Percentiles rank a stretch among this genome's conserved stretches.
phyloP scores from a whole-genome alignment of 176 grass and related monocot genomes.

The Hordeum vulgare region MorexV3_pseudomolecules_assembly NC_058520.1:549378930-549379429 shows the following conservation, averaged over 20 bases:
- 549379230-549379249: background rate
- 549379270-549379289: background rate
- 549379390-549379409: too few relatives aligned
- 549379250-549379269: background rate
- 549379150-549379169: background rate
- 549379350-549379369: too few relatives aligned
- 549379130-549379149: too few relatives aligned
- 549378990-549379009: slow-evolving; percentile 9
- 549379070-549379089: background rate
- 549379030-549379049: background rate
- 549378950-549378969: slow-evolving; percentile 33
- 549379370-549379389: too few relatives aligned
- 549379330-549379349: too few relatives aligned
- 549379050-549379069: background rate
- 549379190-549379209: background rate
- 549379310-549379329: background rate
- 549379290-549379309: background rate
- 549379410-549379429: too few relatives aligned
- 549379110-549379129: too few relatives aligned
- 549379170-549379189: background rate
- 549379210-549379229: background rate
- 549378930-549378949: slow-evolving; percentile 22
- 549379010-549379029: slow-evolving; percentile 41
- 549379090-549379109: background rate
- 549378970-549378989: background rate